Conservation (phyloP, 2,329 filamentous ascomycete genomes). For the Arthrobotrys iridis region DNA sequence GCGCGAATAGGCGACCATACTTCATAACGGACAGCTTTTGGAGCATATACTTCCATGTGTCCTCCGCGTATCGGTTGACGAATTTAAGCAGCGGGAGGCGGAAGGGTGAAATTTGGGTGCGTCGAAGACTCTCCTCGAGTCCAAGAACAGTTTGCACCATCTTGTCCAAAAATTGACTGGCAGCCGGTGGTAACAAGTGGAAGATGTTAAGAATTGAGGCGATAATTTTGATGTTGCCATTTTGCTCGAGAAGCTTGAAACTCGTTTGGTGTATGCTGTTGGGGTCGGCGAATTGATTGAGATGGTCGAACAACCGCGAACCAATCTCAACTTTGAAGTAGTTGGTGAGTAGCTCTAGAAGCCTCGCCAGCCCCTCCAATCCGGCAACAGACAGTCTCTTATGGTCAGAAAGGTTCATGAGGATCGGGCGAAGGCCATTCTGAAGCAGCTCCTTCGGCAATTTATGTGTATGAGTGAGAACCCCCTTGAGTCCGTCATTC, state of each 20-base stretch:
- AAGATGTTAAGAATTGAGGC: conserved; percentile 96
- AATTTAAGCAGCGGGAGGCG: conserved; percentile 89
- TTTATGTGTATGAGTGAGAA: conserved; percentile 87
- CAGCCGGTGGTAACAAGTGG: conserved; percentile 89
- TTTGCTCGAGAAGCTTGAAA: conserved; percentile 93
- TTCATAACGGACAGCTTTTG: conserved; percentile 81
- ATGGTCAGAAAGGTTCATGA: conserved; percentile 94
- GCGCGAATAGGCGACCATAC: conserved; percentile 89
- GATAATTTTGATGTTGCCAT: conserved; percentile 91
- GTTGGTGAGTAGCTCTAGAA: conserved; percentile 90
- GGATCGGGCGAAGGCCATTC: conserved; percentile 89
- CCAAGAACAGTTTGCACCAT: conserved; percentile 90
- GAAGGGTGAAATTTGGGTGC: conserved; percentile 92
- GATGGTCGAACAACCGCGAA: conserved; percentile 88
- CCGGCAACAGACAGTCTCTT: conserved; percentile 88
- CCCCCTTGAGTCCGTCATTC: conserved; percentile 86
- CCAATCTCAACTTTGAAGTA: conserved; percentile 99
- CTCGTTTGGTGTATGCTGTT: conserved; percentile 85
- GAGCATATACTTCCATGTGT: conserved; percentile 84
- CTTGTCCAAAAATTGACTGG: conserved; percentile 88
- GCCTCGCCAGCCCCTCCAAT: conserved; percentile 86
- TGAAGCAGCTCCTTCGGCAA: conserved; percentile 95
- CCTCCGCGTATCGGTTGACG: conserved; percentile 88
- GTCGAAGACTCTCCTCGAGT: conserved; percentile 82
- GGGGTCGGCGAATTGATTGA: conserved; percentile 87